Base-by-base conservation (phyloP, 2,329 filamentous ascomycete species). In the Fusarium metavorans region DNA sequence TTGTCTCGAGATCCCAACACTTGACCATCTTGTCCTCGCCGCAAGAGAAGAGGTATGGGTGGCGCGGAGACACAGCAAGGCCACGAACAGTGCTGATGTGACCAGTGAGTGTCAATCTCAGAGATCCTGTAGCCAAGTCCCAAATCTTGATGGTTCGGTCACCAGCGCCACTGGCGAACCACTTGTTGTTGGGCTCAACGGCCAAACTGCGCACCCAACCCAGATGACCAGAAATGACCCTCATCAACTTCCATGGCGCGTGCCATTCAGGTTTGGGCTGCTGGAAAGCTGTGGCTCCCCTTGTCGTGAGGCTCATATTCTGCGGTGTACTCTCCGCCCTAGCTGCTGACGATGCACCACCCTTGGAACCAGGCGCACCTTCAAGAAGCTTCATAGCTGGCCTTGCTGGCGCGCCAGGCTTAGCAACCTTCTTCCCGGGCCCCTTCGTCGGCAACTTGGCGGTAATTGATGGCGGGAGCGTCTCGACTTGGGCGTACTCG, bases 1-100 rank as follows among this genome's bases (percentile, higher is more conserved):
- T 99, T n/a, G 96, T 98, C 84, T 99, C 97, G 75, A 99, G 86
- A 85, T 99, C 97, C 97, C 97, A 99, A 85, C 97, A 99, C 85
- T 99, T 99, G 72, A 99, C 97, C 95, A 98, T 98, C 87, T 99
- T 99, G 83, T 99, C 97, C 84, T 99, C 97, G 68, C 95, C 97
- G 80, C 97, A 99, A 13, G 95, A 98, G 84, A 99, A 99, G 11
- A 99, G 89, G 81, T 99, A 99, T 0, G 97, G 97, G 84, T 99
- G 97, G 56, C 97, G 88, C 18, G 95, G 94, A 23, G 95, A 98
- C 9, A 99, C 94, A 0, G 96, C 97, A 57, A 99, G 88, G 3
- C 97, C 97, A 63, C 95, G 92, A 1, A 98, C 95, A 6, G 95
- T 97, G 58, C 94, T 97, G 79, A 98, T 98, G 83, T 98, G 96